These are phyloP conservation scores for Exutisphaerella laricina DNA, from an alignment of 2,329 filamentous ascomycete species.

Conservation along the genomic window DNA sequence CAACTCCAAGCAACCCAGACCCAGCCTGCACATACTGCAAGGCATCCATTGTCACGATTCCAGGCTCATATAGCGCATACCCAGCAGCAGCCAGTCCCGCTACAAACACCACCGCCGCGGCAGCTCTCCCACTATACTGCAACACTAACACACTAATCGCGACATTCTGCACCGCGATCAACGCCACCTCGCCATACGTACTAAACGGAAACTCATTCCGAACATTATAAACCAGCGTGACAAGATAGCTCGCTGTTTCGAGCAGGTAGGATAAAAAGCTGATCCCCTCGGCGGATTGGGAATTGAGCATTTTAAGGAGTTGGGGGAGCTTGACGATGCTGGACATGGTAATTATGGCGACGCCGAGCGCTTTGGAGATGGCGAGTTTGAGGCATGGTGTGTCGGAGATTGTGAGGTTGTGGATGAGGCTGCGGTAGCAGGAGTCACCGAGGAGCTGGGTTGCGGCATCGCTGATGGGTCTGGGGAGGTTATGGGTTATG, in stretches of 20 bases:
- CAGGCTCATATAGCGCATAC: conserved; percentile 64
- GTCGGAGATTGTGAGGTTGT: conserved; percentile 74
- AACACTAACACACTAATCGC: conserved; percentile 82
- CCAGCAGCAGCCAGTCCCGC: conserved; percentile 65
- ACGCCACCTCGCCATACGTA: conserved; percentile 90
- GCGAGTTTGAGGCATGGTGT: conserved; percentile 79
- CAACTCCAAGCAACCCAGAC: conserved; percentile 74
- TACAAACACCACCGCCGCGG: conserved; percentile 69
- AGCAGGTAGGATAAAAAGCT: conserved; percentile 88
- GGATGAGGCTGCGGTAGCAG: conserved; percentile 82
- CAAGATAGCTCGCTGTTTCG: conserved; percentile 82
- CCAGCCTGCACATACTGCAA: conserved; percentile 76
- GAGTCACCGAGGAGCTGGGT: conserved; percentile 71
- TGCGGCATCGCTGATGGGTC: conserved; percentile 67
- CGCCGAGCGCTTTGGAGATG: conserved; percentile 85
- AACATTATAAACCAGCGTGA: conserved; percentile 85
- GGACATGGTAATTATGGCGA: conserved; percentile 86
- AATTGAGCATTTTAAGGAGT: conserved; percentile 82
- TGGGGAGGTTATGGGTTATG: conserved; percentile 51
- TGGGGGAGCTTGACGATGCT: conserved; percentile 95
- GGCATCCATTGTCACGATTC: conserved; percentile 58
- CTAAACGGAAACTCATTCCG: conserved; percentile 91
- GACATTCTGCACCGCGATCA: conserved; percentile 90
- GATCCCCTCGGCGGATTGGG: conserved; percentile 74
- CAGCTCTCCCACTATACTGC: conserved; percentile 66